phyloP scores from a whole-genome alignment of 306 rosid genomes.

The Rubus parviflorus region DNA sequence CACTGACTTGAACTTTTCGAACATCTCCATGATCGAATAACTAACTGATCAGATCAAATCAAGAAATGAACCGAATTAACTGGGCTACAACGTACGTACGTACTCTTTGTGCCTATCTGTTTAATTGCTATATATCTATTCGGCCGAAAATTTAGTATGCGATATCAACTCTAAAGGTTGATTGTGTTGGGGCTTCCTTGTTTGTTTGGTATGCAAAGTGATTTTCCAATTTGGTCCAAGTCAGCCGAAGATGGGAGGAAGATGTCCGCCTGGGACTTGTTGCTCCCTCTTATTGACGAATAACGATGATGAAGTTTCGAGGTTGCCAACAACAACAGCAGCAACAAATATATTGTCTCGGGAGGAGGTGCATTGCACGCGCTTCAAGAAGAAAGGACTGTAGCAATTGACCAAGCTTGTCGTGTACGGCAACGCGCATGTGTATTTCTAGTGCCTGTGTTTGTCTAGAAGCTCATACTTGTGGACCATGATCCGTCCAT shows the following conservation, averaged over 20 bases:
- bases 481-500: too few species aligned
- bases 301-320: slow-evolving; percentile 32
- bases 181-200: slow-evolving; percentile 6
- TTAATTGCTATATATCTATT: too few species aligned
- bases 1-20: slow-evolving; percentile 49
- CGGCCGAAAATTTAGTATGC: too few species aligned
- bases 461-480: background rate
- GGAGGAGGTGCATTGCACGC: slow-evolving; percentile 2
- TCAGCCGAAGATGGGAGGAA: slow-evolving; percentile 23
- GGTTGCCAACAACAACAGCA: background rate
- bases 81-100: too few species aligned
- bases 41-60: background rate
- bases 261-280: slow-evolving; percentile 3
- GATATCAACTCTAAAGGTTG: background rate
- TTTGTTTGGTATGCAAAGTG: background rate
- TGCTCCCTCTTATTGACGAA: background rate
- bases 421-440: background rate
- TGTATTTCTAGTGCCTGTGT: background rate
- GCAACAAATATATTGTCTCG: background rate
- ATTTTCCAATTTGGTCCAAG: background rate
- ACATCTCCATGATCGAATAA: slow-evolving; percentile 78
- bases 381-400: background rate
- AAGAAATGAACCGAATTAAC: background rate
- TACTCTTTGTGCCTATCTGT: too few species aligned
- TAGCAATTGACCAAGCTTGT: background rate